Base-by-base conservation (phyloP, 192 early-diverging fungal genomes). In the Pilobolus umbonatus region DNA sequence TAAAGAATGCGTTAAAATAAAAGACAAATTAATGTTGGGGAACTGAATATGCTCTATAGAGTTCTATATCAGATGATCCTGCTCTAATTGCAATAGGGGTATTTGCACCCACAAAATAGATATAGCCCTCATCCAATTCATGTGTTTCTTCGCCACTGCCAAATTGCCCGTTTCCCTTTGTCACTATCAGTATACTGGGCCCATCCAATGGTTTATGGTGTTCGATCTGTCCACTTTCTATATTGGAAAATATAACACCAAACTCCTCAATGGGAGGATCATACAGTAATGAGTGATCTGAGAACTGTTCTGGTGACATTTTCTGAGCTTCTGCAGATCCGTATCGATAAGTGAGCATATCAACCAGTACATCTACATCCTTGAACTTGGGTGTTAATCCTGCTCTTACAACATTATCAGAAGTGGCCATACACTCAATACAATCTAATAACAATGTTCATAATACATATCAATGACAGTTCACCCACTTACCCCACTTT, bases 191-290 rank as follows among this genome's bases (percentile, higher is more conserved):
- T 26, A 99, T 76, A 62, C 85, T 88, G 5, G 96, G 95, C 1
- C 96, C 96, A 7, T 74, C 67, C 14, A 93, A 53, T 1, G 78
- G 76, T 3, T 67, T 61, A 30, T 93, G 60, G n/a, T 12, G 22
- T 35, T 59, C 57, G 7, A 24, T 25, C 21, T 78, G 60, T 4
- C 68, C 62, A 8, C 64, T 58, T 4, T 55, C 54, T 17, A 94
- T 64, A 0, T 39, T 62, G 0, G 91, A 92, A 22, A 81, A 64
- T 9, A 88, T 65, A 43, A 98, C 89, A 3, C 89, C 80, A 66
- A 98, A 98, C 67, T 98, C 96, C 11, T 90, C 89, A 60, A 99
- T 96, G 10, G 96, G 96, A 26, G 96, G 96, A 69, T 96, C 89
- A 73, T 98, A 98, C 22, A 94, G 65, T 4, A 80, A 40, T n/a